Evolutionary conservation across 345 rosid genomes (phyloP).

Genomic region (Punica granatum): DNA sequence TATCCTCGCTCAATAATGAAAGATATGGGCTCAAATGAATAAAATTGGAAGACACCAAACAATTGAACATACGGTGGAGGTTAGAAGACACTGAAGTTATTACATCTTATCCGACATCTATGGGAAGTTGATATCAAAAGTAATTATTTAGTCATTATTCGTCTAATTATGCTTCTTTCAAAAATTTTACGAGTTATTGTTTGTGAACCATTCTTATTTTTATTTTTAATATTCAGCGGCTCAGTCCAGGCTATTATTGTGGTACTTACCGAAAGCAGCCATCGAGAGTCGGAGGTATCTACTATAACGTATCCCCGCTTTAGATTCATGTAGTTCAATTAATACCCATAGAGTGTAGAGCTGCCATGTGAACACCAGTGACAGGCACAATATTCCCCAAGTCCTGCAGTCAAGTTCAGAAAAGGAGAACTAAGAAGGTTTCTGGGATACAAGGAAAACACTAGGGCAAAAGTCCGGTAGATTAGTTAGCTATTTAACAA

Average conservation of each 20-base stretch:
- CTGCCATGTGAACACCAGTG: conserved; percentile 46
- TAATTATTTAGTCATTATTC: no score
- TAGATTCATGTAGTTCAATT: conserved; percentile 51
- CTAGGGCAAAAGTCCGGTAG: no score
- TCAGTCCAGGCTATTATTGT: background rate
- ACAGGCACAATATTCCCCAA: conserved; percentile 42
- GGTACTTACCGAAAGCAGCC: conserved; percentile 47
- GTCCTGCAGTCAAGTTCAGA: conserved; percentile 30
- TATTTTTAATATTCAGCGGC: background rate
- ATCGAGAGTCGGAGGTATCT: conserved; percentile 48
- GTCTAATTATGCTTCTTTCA: no score
- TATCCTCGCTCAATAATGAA: no score
- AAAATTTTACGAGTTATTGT: background rate
- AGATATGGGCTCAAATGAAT: no score
- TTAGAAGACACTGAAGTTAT: no score
- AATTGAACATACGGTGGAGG: no score
- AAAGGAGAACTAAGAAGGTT: background rate
- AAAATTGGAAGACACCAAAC: no score
- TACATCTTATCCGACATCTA: no score
- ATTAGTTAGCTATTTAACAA: background rate
- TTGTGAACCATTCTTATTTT: background rate
- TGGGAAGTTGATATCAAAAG: no score
- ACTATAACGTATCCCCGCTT: conserved; percentile 39
- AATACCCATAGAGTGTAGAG: conserved; percentile 47
- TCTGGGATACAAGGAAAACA: background rate